These are phyloP conservation scores for Fusarium falciforme DNA, from an alignment of 2,329 filamentous ascomycete genomes.

Conservation along the genomic window DNA sequence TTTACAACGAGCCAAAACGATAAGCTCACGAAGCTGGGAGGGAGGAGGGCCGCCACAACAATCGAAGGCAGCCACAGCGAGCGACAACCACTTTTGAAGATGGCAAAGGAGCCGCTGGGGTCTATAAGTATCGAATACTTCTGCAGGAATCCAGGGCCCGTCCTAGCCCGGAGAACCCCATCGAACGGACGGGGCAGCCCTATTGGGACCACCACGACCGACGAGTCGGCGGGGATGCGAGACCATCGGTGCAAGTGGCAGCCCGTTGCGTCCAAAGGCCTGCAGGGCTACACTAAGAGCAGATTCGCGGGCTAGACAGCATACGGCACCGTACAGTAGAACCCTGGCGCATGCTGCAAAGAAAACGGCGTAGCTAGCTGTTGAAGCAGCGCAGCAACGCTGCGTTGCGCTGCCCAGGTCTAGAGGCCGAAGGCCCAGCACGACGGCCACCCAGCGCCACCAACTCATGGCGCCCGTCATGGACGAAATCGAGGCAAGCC, in stretches of 20 bases:
- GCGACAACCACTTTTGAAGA: slow-evolving; percentile 24
- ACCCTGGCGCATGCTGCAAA: slow-evolving; percentile 31
- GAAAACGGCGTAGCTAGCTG: slow-evolving; percentile 23
- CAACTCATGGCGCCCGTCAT: slow-evolving; percentile 21
- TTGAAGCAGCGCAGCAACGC: slow-evolving; percentile 4
- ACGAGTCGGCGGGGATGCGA: slow-evolving; percentile 24
- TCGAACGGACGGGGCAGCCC: slow-evolving; percentile 37
- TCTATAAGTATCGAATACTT: slow-evolving; percentile 42
- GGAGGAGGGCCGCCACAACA: slow-evolving; percentile 29
- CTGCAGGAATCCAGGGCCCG: slow-evolving; percentile 24
- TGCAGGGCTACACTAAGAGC: slow-evolving; percentile 37
- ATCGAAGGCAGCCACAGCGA: slow-evolving; percentile 34
- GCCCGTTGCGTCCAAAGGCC: slow-evolving; percentile 21
- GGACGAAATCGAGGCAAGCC: slow-evolving; percentile 30
- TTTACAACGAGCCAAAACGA: slow-evolving; percentile 28
- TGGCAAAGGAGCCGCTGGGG: slow-evolving; percentile 33
- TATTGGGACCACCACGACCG: slow-evolving; percentile 36
- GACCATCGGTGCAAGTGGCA: slow-evolving; percentile 30
- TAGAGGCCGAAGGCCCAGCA: slow-evolving; percentile 19
- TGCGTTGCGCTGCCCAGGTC: not conserved
- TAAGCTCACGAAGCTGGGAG: slow-evolving; percentile 26
- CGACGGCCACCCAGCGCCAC: slow-evolving; percentile 29
- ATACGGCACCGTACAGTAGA: not conserved
- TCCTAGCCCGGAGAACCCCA: slow-evolving; percentile 30
- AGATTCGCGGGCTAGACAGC: slow-evolving; percentile 27